Conservation (phyloP, 129 eudicot genomes). For the Daucus carota region DNA sequence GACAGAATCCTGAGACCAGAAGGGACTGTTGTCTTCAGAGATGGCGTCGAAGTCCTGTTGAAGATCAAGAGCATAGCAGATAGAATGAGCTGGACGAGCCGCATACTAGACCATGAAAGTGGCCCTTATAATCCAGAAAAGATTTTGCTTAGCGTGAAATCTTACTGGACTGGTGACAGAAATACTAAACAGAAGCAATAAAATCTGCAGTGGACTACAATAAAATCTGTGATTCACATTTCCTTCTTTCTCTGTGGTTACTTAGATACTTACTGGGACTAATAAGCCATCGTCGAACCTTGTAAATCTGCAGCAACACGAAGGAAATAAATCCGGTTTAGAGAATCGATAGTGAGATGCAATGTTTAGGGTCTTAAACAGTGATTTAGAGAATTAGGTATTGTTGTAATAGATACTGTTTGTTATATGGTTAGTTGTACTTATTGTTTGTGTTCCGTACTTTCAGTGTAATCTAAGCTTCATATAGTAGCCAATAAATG, state of each 20-base stretch:
- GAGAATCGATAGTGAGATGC: background rate
- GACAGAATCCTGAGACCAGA: constrained; percentile 88
- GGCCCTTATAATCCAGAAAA: constrained; percentile 61
- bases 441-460: background rate
- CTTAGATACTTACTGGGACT: background rate
- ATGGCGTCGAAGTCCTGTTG: constrained; percentile 52
- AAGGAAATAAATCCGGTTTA: background rate
- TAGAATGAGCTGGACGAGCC: constrained; percentile 81
- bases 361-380: background rate
- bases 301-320: background rate
- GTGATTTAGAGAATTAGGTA: background rate
- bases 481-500: background rate
- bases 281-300: background rate
- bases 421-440: background rate
- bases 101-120: constrained; percentile 55
- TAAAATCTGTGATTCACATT: background rate
- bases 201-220: background rate
- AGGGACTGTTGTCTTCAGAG: constrained; percentile 77
- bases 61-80: constrained; percentile 52
- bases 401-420: constrained; percentile 1
- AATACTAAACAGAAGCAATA: constrained; percentile 4
- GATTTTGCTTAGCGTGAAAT: constrained; percentile 60
- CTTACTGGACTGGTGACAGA: constrained; percentile 60
- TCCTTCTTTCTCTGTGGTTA: background rate
- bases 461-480: background rate